Conservation (phyloP, 257 asterid species). For the Capsicum baccatum region DNA sequence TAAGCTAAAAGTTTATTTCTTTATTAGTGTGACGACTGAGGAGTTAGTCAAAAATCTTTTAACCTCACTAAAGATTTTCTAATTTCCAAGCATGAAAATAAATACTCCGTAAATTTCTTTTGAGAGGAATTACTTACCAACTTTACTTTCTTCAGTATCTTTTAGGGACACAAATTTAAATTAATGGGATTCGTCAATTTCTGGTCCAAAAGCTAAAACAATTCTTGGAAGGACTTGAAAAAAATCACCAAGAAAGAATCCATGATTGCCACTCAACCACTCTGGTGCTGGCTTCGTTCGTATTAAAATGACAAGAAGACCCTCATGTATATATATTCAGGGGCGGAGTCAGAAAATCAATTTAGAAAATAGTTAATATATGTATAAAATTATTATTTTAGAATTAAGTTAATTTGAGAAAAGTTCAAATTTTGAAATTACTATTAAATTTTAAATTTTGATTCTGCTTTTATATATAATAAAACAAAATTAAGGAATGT, state of each 20-base stretch:
- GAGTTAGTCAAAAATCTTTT: no score
- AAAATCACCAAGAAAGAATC: slow-evolving; percentile 7
- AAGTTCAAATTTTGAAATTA: no score
- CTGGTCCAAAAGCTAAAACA: background rate
- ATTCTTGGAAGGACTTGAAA: slow-evolving; percentile 27
- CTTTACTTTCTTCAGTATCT: no score
- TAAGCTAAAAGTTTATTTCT: background rate
- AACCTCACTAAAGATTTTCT: no score
- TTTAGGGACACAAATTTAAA: background rate
- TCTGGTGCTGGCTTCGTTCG: background rate
- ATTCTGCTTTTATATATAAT: background rate
- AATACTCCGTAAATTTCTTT: no score
- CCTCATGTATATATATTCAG: background rate
- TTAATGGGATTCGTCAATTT: background rate
- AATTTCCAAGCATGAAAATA: no score
- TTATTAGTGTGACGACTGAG: background rate
- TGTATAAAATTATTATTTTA: no score
- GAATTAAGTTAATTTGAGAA: no score
- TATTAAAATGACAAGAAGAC: background rate
- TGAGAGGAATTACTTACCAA: no score
- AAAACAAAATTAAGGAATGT: background rate
- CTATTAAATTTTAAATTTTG: no score
- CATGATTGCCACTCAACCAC: slow-evolving; percentile 17
- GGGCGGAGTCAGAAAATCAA: no score
- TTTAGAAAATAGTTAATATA: no score